These are phyloP conservation scores for Fusarium chuoi DNA, from an alignment of 2,329 filamentous ascomycete species.

Conservation along the genomic window DNA sequence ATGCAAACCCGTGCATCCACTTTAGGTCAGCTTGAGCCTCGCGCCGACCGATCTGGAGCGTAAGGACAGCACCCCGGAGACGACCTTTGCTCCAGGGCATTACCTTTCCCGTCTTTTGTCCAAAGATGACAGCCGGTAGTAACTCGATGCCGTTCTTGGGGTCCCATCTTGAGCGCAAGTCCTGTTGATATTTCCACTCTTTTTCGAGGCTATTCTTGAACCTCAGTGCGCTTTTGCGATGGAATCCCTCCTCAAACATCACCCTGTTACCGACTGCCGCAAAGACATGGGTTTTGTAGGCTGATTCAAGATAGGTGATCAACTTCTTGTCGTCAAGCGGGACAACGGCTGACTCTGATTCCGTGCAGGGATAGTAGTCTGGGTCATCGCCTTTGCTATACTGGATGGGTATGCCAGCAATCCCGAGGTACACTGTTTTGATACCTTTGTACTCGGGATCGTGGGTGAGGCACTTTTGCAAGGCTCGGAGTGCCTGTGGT, in stretches of 20 bases:
- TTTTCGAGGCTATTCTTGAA: not conserved
- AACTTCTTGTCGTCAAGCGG: slow-evolving; percentile 8
- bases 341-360: not conserved
- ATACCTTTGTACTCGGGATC: not conserved
- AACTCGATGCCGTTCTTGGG: not conserved
- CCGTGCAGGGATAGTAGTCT: not conserved
- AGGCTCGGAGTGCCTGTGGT: not conserved
- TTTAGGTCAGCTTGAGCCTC: not conserved
- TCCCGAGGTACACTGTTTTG: not conserved
- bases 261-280: not conserved
- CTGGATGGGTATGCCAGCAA: not conserved
- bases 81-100: not conserved
- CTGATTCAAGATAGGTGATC: not conserved
- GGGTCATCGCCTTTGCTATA: not conserved
- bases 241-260: not conserved
- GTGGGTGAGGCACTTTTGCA: not conserved
- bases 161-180: not conserved
- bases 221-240: not conserved
- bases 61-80: not conserved
- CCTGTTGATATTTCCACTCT: not conserved
- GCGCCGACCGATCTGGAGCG: not conserved
- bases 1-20: not conserved
- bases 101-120: not conserved
- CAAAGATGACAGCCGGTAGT: slow-evolving; percentile 8
- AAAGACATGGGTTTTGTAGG: not conserved